A percentile compares a stretch with the other conserved stretches of the same genome.
Conservation (phyloP, 352 stramenopile species). For the Pythium phragmitis region DNA sequence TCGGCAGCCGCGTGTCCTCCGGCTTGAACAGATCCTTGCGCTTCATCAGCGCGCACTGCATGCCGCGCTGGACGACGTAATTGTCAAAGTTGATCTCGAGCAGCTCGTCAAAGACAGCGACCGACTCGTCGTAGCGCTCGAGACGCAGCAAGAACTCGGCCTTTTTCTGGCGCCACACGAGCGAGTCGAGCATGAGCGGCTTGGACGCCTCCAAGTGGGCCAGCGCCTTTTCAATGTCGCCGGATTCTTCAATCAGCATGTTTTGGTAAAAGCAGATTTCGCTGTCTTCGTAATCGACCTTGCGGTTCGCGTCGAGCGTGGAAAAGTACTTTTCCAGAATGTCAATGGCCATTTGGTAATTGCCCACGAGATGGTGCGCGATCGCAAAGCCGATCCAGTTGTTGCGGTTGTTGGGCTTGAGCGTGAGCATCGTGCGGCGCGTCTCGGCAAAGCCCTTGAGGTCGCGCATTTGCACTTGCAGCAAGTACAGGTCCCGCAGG, state of each 20-base stretch:
- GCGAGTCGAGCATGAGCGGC: constrained; percentile 65
- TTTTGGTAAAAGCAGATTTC: constrained; percentile 98
- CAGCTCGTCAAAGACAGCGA: constrained; percentile 64
- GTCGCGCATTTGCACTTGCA: constrained; percentile 94
- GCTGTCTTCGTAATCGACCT: constrained; percentile 91
- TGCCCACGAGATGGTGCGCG: constrained; percentile 92
- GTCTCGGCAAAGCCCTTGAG: constrained; percentile 94
- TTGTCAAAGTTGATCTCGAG: constrained; percentile 91
- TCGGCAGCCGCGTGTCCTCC: constrained; percentile 42
- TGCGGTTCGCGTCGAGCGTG: constrained; percentile 71
- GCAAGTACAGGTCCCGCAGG: constrained; percentile 93
- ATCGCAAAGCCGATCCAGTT: constrained; percentile 98
- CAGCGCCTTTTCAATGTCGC: constrained; percentile 82
- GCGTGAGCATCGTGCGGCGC: constrained; percentile 90
- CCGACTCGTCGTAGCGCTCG: constrained; percentile 64
- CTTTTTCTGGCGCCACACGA: constrained; percentile 78
- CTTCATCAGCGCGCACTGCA: constrained; percentile 81
- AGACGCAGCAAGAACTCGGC: constrained; percentile 68
- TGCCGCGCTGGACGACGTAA: constrained; percentile 83
- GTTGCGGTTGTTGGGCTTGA: constrained; percentile 93
- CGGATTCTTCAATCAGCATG: constrained; percentile 89
- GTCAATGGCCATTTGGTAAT: constrained; percentile 91
- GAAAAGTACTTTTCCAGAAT: constrained; percentile 96
- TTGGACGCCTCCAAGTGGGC: constrained; percentile 85
- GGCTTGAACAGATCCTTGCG: constrained; percentile 52